phyloP scores from a whole-genome alignment of 208 protist genomes.

The Crithidia bombi region DNA sequence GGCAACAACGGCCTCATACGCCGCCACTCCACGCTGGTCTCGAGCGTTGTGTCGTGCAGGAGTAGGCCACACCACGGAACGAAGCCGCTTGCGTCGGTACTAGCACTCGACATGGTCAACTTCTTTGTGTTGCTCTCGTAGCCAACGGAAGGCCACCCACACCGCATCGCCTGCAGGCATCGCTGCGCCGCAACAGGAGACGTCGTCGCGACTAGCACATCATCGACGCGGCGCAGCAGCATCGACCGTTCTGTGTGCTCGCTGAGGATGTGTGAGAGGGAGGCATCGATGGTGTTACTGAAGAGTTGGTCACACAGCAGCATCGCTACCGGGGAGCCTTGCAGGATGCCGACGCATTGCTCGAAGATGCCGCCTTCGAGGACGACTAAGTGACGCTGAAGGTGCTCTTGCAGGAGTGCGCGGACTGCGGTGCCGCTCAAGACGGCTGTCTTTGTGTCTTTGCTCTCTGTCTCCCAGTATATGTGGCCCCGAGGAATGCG shows the following conservation, averaged over 20 bases:
- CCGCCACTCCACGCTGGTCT: conserved; percentile 72
- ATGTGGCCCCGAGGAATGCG: conserved; percentile 53
- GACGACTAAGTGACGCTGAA: conserved; percentile 51
- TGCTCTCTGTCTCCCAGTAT: conserved; percentile 40
- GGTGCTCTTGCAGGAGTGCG: conserved; percentile 42
- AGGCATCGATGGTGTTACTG: conserved; percentile 30
- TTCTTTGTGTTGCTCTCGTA: conserved; percentile 41
- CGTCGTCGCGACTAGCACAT: conserved; percentile 68
- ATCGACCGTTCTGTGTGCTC: conserved; percentile 53
- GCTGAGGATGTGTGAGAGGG: conserved; percentile 27
- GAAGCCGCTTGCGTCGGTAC: not conserved
- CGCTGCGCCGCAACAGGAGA: conserved; percentile 52
- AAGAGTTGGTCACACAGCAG: conserved; percentile 77
- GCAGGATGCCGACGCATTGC: conserved; percentile 62
- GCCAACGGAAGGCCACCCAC: conserved; percentile 63
- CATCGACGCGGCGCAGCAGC: conserved; percentile 77
- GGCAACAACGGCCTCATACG: conserved; percentile 42
- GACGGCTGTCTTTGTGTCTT: conserved; percentile 1
- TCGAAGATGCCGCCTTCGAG: conserved; percentile 43
- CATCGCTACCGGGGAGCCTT: conserved; percentile 81
- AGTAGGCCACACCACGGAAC: conserved; percentile 74
- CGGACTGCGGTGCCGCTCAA: conserved; percentile 42
- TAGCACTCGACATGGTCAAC: not conserved
- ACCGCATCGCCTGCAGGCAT: conserved; percentile 46
- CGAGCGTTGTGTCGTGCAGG: conserved; percentile 40